Conservation (phyloP, 2,329 filamentous ascomycete genomes). For the Plectosphaerella sp. region DNA sequence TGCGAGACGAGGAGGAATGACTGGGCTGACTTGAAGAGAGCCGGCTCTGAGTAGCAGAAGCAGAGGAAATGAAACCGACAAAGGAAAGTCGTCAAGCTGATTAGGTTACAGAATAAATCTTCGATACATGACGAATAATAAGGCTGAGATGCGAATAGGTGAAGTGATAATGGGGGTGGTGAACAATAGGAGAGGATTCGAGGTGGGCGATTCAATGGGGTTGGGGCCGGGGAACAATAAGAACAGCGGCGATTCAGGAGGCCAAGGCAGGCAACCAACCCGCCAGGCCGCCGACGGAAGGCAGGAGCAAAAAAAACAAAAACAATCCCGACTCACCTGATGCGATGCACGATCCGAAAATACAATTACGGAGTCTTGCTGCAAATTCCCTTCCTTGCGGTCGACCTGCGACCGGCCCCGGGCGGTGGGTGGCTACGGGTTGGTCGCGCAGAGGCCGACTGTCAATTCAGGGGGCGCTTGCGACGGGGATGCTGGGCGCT, state of each 20-base stretch:
- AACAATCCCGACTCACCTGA: conserved; percentile 10
- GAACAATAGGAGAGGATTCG: neutral
- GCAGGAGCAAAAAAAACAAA: neutral
- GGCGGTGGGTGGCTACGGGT: neutral
- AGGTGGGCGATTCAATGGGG: conserved; percentile 1
- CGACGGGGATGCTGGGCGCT: conserved; percentile 10
- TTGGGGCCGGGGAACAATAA: conserved; percentile 6
- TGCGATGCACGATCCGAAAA: conserved; percentile 1
- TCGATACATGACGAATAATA: conserved; percentile 10
- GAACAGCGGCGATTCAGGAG: conserved; percentile 5
- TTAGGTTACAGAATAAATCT: conserved; percentile 9
- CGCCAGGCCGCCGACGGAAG: no score
- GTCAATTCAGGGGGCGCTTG: conserved; percentile 3
- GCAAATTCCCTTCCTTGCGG: neutral
- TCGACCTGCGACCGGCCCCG: conserved; percentile 1
- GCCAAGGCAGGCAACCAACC: neutral
- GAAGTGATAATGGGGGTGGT: conserved; percentile 1
- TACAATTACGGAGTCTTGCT: conserved; percentile 1
- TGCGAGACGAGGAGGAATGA: conserved; percentile 5
- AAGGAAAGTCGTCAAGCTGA: conserved; percentile 12
- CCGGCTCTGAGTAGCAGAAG: neutral
- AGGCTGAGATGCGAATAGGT: conserved; percentile 2
- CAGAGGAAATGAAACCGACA: conserved; percentile 8
- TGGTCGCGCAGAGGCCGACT: neutral
- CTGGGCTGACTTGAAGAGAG: neutral